These are phyloP conservation scores for Barbatosphaeria neglecta DNA, from an alignment of 495 filamentous ascomycete species.

Conservation along the genomic window DNA sequence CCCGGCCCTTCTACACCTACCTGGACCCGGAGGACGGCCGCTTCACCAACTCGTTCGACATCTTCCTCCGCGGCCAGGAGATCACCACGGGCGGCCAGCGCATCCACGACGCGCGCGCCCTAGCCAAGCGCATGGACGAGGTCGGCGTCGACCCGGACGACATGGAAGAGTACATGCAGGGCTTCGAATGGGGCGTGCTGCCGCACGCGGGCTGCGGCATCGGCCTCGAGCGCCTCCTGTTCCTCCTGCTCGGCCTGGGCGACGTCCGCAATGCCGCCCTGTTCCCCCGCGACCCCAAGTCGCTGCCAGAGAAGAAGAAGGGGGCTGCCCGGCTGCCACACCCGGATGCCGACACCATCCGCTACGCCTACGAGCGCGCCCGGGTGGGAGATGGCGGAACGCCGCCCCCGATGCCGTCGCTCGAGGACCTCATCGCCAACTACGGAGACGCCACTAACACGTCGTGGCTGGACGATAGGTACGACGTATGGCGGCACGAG, in stretches of 20 bases:
- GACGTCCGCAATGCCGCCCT: constrained; percentile 82
- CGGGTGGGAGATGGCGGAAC: constrained; percentile 19
- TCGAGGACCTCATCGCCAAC: constrained; percentile 76
- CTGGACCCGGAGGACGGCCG: constrained; percentile 62
- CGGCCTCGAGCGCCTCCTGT: constrained; percentile 76
- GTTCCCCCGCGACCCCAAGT: constrained; percentile 77
- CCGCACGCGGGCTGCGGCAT: constrained; percentile 87
- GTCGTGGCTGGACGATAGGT: constrained; percentile 74
- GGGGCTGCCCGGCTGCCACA: constrained; percentile 48
- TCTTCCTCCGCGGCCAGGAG: constrained; percentile 89
- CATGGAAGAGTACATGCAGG: constrained; percentile 82
- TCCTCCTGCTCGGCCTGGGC: constrained; percentile 71
- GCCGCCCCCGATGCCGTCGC: constrained; percentile 47
- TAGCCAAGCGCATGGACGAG: constrained; percentile 66
- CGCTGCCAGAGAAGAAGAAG: constrained; percentile 45
- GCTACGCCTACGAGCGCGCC: constrained; percentile 30
- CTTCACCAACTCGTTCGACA: constrained; percentile 87
- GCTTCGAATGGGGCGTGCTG: constrained; percentile 78
- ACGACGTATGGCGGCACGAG: constrained; percentile 68
- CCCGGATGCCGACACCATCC: constrained; percentile 64
- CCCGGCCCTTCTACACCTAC: constrained; percentile 91
- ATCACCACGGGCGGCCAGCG: constrained; percentile 86
- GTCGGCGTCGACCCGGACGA: constrained; percentile 59
- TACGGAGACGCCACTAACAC: constrained; percentile 85
- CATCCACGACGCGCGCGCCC: constrained; percentile 66